Evolutionary conservation across 805 yeast species (phyloP).

Genomic region (Metschnikowia arizonensis): DNA sequence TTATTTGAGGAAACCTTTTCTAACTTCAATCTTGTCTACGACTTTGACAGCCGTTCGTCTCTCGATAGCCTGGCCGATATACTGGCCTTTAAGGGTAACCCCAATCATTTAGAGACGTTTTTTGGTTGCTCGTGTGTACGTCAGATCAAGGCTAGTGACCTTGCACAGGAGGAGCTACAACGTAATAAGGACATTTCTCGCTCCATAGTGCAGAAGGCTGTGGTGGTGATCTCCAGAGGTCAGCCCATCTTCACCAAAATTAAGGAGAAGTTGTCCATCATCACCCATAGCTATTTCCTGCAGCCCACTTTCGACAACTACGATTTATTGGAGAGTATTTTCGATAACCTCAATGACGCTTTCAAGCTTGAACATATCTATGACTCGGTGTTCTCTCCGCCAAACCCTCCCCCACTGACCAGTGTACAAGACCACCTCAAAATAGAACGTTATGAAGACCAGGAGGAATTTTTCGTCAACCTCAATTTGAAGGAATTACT

Average conservation of each 20-base stretch:
- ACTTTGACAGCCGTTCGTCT: slow-evolving; percentile 45
- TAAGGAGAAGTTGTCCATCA: slow-evolving; percentile 84
- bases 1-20: slow-evolving; percentile 90
- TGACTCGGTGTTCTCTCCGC: slow-evolving; percentile 12
- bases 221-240: slow-evolving; percentile 72
- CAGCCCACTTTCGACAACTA: slow-evolving; percentile 76
- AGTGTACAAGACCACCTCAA: slow-evolving; percentile 14
- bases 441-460: slow-evolving; percentile 22
- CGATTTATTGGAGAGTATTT: slow-evolving; percentile 62
- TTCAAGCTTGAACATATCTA: slow-evolving; percentile 22
- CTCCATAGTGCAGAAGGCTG: slow-evolving; percentile 85
- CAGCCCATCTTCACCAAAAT: slow-evolving; percentile 87
- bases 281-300: slow-evolving; percentile 78
- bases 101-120: slow-evolving; percentile 53
- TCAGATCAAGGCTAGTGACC: slow-evolving; percentile 63
- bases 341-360: slow-evolving; percentile 53
- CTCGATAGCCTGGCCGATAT: slow-evolving; percentile 42
- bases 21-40: slow-evolving; percentile 78
- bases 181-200: slow-evolving; percentile 67
- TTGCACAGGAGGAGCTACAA: slow-evolving; percentile 42
- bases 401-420: not conserved
- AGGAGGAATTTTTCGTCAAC: slow-evolving; percentile 53
- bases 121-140: slow-evolving; percentile 94
- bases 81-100: slow-evolving; percentile 35
- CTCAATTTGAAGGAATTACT: slow-evolving; percentile 66